These are phyloP conservation scores for Luffa aegyptiaca DNA, from an alignment of 306 rosid species.

Conservation along the genomic window DNA sequence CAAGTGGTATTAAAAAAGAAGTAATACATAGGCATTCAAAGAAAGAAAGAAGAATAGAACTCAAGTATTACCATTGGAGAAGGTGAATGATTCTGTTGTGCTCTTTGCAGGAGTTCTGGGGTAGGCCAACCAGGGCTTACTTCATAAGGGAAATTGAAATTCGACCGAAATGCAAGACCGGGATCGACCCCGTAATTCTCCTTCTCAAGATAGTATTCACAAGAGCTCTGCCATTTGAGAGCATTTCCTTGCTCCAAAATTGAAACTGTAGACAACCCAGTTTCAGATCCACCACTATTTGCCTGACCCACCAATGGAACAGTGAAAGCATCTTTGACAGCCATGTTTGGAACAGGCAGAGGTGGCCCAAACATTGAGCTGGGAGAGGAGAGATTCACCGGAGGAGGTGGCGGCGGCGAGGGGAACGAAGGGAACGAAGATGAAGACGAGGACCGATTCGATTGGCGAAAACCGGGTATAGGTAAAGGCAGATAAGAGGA, in stretches of 20 bases:
- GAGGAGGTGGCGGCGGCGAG: background rate
- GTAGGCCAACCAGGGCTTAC: constrained; percentile 28
- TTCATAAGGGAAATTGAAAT: constrained; percentile 30
- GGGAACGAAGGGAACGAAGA: constrained; percentile 16
- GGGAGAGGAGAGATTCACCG: constrained; percentile 18
- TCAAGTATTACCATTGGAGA: constrained; percentile 32
- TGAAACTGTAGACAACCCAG: constrained; percentile 11
- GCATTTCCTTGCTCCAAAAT: constrained; percentile 24
- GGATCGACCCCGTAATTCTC: constrained; percentile 30
- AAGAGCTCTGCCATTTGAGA: constrained; percentile 29
- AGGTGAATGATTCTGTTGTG: constrained; percentile 33
- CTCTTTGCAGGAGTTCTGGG: constrained; percentile 26
- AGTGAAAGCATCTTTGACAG: constrained; percentile 19
- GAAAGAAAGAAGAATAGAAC: background rate
- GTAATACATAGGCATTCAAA: background rate
- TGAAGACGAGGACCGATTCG: constrained; percentile 21
- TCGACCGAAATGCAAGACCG: constrained; percentile 30
- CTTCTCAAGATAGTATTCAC: constrained; percentile 31
- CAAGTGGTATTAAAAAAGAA: background rate
- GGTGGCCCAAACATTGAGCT: constrained; percentile 28
- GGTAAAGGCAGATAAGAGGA: constrained; percentile 26
- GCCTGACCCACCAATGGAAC: constrained; percentile 26
- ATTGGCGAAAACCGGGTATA: constrained; percentile 23
- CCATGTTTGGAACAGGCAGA: constrained; percentile 22
- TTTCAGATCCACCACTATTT: constrained; percentile 28